Base-by-base conservation (phyloP, 768 basidiomycete genomes). In the Lentinus tigrinus region DNA sequence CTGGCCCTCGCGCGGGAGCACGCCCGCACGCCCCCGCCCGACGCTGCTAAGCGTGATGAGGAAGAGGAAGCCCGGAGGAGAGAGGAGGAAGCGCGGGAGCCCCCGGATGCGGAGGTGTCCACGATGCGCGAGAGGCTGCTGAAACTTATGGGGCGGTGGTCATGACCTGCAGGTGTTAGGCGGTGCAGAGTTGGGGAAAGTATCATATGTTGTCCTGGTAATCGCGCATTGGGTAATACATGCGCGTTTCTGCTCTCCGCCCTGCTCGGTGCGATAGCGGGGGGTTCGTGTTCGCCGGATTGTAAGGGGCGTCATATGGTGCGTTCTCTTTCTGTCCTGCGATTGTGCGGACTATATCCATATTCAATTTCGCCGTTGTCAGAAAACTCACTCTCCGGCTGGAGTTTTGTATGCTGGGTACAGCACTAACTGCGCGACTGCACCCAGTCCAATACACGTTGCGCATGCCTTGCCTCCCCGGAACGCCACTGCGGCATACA, bases 1-100 rank as follows among this genome's bases (percentile, higher is more conserved):
- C 65, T 67, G 14, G 57, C 44, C 28, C 56, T 54, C n/a, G 68
- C 68, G 21, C 66, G 67, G 11, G 39, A 58, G 39, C 56, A 64
- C 38, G 63, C 66, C 11, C 61, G 48, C 19, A 58, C 56, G 27
- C 66, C 66, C 27, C 53, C 66, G n/a, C 61, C 61, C 3, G 65
- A 59, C 13, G 17, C 61, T 3, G 64, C 55, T 8, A n/a, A 31
- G 17, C 17, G 58, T 3, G 26, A 19, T 36, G 46, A 24, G 38
- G 36, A 54, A 26, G 56, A 52, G 50, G 56, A 28, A 14, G 38
- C 47, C 17, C 16, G 24, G 23, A 52, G 57, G 44, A 47, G 48
- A 9, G 60, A 65, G 48, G 47, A 40, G 48, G 31, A 57, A 50
- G 39, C 37, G 49, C 26, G 60, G 52, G 5, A 26, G 39, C 57